Base-by-base conservation (phyloP, 2,329 filamentous ascomycete genomes). In the Herpomyces periplanetae region DNA sequence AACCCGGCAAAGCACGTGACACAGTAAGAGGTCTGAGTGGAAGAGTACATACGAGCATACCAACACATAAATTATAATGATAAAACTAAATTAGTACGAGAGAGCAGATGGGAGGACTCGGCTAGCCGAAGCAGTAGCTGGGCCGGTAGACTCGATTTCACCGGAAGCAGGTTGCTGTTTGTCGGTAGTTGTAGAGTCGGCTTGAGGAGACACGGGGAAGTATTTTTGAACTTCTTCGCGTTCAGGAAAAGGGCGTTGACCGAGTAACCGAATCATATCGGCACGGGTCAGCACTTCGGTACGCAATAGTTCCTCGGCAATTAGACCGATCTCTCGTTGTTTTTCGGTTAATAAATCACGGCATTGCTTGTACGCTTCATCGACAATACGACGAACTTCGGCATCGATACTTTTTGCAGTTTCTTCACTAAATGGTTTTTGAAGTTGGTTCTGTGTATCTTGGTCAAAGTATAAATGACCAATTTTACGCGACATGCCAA, bases 401-500 rank as follows among this genome's bases (percentile, higher is more conserved):
- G 49, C 42, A 35, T 96, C 80, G 35, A 96, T 96, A 28, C 61
- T 61, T 35, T 71, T 65, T 8, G 73, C 80, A 2, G 80, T 96
- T 20, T 69, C 50, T 44, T 96, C 80, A 10, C 69, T 75, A 42
- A 91, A 96, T 0, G 80, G 80, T 46, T 96, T 96, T 35, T 73
- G 60, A 23, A 88, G 42, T 33, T 66, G 59, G 35, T 66, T 64
- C 26, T 64, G 52, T 32, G 69, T 51, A 34, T 66, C 64, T 28
- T 62, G 54, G 31, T 80, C 63, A 39, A 75, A 96, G 46, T 84
- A 65, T 26, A 96, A 49, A 27, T 73, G 73, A 12, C 75, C 75
- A 17, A 96, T 61, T 43, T 85, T 84, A 28, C 66, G 55, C 15
- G 65, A 84, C 80, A 96, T 96, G 28, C 80, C 80, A 61, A 71